Evolutionary conservation across 441 rosid genomes (phyloP).

Genomic region (Cnidoscolus chayamansa): DNA sequence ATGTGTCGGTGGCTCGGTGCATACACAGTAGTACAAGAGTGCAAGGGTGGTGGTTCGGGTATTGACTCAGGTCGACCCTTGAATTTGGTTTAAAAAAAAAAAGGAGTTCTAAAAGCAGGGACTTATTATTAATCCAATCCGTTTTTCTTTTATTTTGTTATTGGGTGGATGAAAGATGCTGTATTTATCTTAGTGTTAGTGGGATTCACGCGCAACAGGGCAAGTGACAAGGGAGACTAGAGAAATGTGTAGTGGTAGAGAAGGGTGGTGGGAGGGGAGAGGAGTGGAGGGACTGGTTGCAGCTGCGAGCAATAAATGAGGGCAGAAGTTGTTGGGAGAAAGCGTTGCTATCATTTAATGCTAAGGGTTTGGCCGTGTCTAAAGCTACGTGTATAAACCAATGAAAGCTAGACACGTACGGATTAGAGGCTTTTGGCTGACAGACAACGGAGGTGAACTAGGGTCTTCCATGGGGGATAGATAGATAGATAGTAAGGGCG

Average conservation of each 20-base stretch:
- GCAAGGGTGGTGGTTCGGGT: constrained; percentile 96
- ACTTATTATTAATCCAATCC: neutral
- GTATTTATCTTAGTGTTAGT: neutral
- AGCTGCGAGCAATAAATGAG: constrained; percentile 36
- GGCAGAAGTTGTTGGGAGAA: constrained; percentile 38
- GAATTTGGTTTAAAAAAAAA: constrained; percentile 19
- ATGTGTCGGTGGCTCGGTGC: neutral
- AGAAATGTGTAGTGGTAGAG: neutral
- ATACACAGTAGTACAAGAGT: constrained; percentile 24
- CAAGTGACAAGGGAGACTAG: neutral
- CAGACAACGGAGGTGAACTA: neutral
- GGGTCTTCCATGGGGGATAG: neutral
- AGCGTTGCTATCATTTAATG: constrained; percentile 38
- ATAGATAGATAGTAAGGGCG: constrained; percentile 13
- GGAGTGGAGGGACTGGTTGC: neutral
- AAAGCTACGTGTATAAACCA: constrained; percentile 13
- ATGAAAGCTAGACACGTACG: constrained; percentile 11
- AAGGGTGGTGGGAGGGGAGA: neutral
- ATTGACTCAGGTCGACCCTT: constrained; percentile 81
- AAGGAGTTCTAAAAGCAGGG: neutral
- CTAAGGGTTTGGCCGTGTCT: constrained; percentile 22
- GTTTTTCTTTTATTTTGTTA: neutral
- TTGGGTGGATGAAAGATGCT: neutral
- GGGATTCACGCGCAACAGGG: neutral
- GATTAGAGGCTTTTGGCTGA: constrained; percentile 4